A percentile compares a stretch with the other conserved stretches of the same genome.
phyloP scores from a whole-genome alignment of 768 basidiomycete genomes.

The Pleurotus tuoliensis region DNA sequence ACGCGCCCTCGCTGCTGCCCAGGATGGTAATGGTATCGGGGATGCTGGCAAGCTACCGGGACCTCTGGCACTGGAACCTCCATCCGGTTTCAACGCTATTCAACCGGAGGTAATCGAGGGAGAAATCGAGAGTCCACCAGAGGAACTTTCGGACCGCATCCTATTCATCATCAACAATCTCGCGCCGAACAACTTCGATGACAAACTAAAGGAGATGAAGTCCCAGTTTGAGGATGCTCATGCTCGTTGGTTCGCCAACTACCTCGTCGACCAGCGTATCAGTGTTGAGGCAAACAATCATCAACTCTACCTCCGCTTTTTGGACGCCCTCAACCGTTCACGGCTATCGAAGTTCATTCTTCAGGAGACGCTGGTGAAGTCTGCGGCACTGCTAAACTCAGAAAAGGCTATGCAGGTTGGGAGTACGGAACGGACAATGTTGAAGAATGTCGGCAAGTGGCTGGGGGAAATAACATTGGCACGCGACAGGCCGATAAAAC shows the following conservation, averaged over 20 bases:
- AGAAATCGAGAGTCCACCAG: constrained; percentile 66
- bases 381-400: constrained; percentile 81
- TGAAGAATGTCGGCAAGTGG: constrained; percentile 97
- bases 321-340: constrained; percentile 76
- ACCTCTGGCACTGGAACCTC: constrained; percentile 32
- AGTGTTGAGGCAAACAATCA: constrained; percentile 98
- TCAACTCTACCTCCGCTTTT: constrained; percentile 87
- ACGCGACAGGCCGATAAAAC: constrained; percentile 86
- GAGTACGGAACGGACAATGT: constrained; percentile 74
- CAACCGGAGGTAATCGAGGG: constrained; percentile 65
- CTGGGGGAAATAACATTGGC: constrained; percentile 92
- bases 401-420: constrained; percentile 80
- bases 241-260: constrained; percentile 96
- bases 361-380: constrained; percentile 93
- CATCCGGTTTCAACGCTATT: constrained; percentile 73
- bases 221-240: constrained; percentile 79
- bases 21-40: constrained; percentile 32
- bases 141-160: constrained; percentile 89
- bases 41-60: constrained; percentile 32
- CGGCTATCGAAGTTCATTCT: constrained; percentile 71
- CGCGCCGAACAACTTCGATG: constrained; percentile 88
- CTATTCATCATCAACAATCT: constrained; percentile 98
- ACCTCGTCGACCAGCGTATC: constrained; percentile 93
- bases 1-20: constrained; percentile 59
- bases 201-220: constrained; percentile 83